phyloP scores from a whole-genome alignment of 129 eudicot genomes.

The Arctium lappa region DNA sequence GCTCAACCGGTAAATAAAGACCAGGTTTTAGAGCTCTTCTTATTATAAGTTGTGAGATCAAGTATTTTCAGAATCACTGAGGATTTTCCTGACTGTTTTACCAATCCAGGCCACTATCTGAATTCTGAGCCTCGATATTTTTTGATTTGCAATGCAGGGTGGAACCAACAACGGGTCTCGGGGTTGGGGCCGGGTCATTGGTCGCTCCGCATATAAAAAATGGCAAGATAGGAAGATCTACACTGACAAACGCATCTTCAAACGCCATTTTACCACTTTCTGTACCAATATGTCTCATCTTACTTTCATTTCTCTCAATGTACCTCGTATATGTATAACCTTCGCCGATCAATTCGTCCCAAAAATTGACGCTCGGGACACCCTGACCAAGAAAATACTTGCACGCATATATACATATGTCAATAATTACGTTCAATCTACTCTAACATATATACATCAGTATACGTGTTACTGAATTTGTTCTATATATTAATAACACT shows the following conservation, averaged over 20 bases:
- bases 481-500: not conserved
- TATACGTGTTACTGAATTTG: not conserved
- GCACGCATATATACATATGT: not conserved
- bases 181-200: slow-evolving; percentile 26
- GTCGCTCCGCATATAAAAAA: slow-evolving; percentile 27
- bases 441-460: not conserved
- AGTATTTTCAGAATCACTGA: not conserved
- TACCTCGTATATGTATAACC: slow-evolving; percentile 23
- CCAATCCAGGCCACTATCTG: not conserved
- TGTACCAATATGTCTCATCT: slow-evolving; percentile 12
- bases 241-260: slow-evolving; percentile 35
- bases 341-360: no score
- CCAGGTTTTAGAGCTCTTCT: no score
- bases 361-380: not conserved
- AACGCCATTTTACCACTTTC: slow-evolving; percentile 28
- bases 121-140: not conserved
- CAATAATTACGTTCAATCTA: not conserved
- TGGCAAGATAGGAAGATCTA: slow-evolving; percentile 17
- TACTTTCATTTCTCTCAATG: slow-evolving; percentile 19
- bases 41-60: not conserved
- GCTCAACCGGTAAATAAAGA: no score
- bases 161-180: slow-evolving; percentile 27
- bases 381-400: not conserved
- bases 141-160: slow-evolving; percentile 39
- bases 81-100: not conserved